Evolutionary conservation across 2,329 filamentous ascomycete genomes (phyloP).

Genomic region (Botrytis elliptica): DNA sequence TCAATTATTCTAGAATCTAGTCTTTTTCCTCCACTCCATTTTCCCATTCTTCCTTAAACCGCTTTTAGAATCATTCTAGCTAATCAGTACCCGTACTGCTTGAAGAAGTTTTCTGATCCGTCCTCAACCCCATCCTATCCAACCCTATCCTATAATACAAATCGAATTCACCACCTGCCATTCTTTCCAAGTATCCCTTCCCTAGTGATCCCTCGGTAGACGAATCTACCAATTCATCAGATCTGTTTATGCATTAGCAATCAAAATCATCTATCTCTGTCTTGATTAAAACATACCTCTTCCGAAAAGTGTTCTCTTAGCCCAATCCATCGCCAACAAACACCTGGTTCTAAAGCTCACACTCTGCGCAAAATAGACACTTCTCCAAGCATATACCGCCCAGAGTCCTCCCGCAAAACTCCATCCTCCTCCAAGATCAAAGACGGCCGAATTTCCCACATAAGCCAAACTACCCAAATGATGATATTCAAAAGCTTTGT

Average conservation of each 20-base stretch:
- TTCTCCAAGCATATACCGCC: conserved; percentile 95
- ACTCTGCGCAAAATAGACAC: conserved; percentile 95
- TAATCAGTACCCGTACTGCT: neutral
- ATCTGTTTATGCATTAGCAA: neutral
- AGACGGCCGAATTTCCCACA: conserved; percentile 93
- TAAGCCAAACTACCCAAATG: conserved; percentile 93
- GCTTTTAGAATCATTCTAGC: neutral
- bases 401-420: conserved; percentile 79
- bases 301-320: conserved; percentile 92
- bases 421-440: conserved; percentile 78
- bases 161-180: too few relatives aligned
- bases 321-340: conserved; percentile 96
- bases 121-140: neutral
- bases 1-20: neutral
- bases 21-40: neutral
- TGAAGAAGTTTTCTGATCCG: neutral
- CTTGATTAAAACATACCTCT: conserved; percentile 60
- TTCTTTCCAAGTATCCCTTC: neutral
- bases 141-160: neutral
- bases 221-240: conserved; percentile 10
- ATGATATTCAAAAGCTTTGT: conserved; percentile 91
- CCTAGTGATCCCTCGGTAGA: neutral
- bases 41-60: neutral
- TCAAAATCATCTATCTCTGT: neutral
- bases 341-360: conserved; percentile 88